Base-by-base conservation (phyloP, 495 filamentous ascomycete species). In the Penicillium paxilli region DNA sequence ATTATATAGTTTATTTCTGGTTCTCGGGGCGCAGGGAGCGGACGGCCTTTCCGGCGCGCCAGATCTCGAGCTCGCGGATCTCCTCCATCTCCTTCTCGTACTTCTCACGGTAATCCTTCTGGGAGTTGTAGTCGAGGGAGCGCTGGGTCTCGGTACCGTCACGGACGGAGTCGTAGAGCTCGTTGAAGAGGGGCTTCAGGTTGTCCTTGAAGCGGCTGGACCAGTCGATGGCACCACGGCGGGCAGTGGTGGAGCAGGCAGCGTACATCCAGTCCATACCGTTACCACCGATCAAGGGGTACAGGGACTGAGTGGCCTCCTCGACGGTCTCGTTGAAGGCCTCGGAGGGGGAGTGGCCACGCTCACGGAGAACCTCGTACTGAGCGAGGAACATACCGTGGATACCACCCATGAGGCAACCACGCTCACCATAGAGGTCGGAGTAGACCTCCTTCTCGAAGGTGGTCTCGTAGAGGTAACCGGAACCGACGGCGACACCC, bases 241-340 rank as follows among this genome's bases (percentile, higher is more conserved):
- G 89, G 65, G 94, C 94, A 35, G 95, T 98, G 66, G 95, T 98
- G 49, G 93, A 98, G 88, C 94, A 98, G 60, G 94, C 94, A 63
- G 92, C 91, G 81, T 96, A 98, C 95, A 98, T 98, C 91, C 94
- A 98, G 82, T 98, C 94, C 94, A 98, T 98, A 62, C 94, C 94
- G 74, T 98, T 87, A 66, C 81, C 83, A 70, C 92, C 94, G 66
- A 98, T 98, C 62, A 98, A 81, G 52, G 94, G 94, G 83, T 98
- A 98, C 54, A 98, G 83, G 62, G 86, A 90, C 84, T 98, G 95
- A 35, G 94, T 98, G 55, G 94, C 94, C 80, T 98, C 94, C 82
- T 98, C 94, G 54, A 98, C 94, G 59, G 94, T 97, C 90, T 98
- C 94, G 83, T 98, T 98, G 88, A 98, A 98, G 56, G 94, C 94